Conservation (phyloP, 2,329 filamentous ascomycete genomes). For the Grosmannia huntii region DNA sequence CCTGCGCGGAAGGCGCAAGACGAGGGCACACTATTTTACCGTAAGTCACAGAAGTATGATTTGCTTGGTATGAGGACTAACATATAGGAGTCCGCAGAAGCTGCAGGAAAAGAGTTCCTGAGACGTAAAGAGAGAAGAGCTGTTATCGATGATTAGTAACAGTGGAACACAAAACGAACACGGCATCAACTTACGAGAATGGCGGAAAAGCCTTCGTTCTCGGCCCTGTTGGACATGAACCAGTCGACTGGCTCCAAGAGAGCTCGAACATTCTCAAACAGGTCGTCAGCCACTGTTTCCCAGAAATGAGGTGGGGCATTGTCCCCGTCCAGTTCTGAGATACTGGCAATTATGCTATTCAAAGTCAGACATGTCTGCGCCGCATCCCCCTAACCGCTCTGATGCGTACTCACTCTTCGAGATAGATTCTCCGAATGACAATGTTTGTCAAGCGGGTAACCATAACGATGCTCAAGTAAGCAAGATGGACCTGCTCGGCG, state of each 20-base stretch:
- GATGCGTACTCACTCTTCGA: neutral
- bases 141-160: neutral
- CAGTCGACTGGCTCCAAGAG: slow-evolving; percentile 3
- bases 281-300: neutral
- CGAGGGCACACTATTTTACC: neutral
- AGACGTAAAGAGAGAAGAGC: slow-evolving; percentile 3
- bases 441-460: slow-evolving; percentile 21
- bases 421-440: slow-evolving; percentile 13
- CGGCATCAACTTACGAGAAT: neutral
- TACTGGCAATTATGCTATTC: neutral
- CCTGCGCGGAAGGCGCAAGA: neutral
- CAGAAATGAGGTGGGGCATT: neutral
- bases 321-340: neutral
- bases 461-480: slow-evolving; percentile 20
- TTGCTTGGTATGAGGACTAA: neutral
- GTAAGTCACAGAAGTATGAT: neutral
- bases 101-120: slow-evolving; percentile 2
- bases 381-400: neutral
- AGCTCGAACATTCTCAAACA: slow-evolving; percentile 1
- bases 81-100: neutral
- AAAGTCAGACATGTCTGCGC: neutral
- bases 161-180: neutral
- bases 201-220: slow-evolving; percentile 3
- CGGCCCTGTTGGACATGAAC: slow-evolving; percentile 5
- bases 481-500: slow-evolving; percentile 19